Evolutionary conservation across 2,329 filamentous ascomycete genomes (phyloP).

Genomic region (Byssoonygena ceratinophila): DNA sequence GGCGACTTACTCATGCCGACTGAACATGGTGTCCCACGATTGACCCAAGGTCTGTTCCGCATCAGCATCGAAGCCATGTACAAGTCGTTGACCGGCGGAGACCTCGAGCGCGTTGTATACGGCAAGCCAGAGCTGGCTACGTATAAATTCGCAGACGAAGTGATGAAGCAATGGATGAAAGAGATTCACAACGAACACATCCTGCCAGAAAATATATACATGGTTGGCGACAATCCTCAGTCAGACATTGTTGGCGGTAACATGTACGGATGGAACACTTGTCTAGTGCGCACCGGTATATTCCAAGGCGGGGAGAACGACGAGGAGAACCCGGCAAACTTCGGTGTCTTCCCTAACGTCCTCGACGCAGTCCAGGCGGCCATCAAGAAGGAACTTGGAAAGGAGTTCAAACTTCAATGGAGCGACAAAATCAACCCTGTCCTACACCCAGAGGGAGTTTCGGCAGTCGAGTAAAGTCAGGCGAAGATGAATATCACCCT

Average conservation of each 20-base stretch:
- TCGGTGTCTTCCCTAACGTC: constrained; percentile 65
- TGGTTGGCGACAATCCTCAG: constrained; percentile 65
- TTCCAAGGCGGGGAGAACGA: constrained; percentile 69
- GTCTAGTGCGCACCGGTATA: constrained; percentile 64
- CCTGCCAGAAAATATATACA: constrained; percentile 61
- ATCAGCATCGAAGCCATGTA: constrained; percentile 60
- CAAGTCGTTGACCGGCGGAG: constrained; percentile 53
- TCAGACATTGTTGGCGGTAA: constrained; percentile 67
- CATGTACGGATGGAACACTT: constrained; percentile 75
- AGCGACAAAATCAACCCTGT: constrained; percentile 61
- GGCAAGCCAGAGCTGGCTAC: constrained; percentile 64
- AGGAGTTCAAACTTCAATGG: constrained; percentile 64
- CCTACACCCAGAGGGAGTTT: constrained; percentile 38
- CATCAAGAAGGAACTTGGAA: constrained; percentile 58
- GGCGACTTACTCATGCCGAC: constrained; percentile 56
- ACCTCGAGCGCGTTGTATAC: constrained; percentile 65
- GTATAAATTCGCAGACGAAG: constrained; percentile 69
- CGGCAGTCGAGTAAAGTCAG: constrained; percentile 37
- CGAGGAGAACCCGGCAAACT: constrained; percentile 64
- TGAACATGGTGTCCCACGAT: constrained; percentile 52
- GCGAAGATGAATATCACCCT: background rate
- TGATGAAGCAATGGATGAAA: constrained; percentile 64
- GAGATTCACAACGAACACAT: constrained; percentile 61
- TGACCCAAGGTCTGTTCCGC: constrained; percentile 66
- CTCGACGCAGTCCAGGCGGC: constrained; percentile 59